Conservation (phyloP, 345 rosid species). For the Hypericum androsaemum region DNA sequence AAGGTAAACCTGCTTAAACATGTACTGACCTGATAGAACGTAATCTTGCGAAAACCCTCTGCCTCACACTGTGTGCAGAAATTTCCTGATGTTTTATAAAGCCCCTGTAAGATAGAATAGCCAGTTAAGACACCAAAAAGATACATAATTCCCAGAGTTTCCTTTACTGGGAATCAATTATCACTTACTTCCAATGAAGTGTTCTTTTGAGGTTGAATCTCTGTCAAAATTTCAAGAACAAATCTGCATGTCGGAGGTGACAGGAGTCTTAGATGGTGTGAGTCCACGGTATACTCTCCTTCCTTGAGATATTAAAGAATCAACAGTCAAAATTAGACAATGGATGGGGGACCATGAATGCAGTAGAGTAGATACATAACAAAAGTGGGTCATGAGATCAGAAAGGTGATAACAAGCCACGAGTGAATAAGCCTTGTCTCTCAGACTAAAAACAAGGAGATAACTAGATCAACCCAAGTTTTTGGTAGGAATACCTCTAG, state of each 20-base stretch:
- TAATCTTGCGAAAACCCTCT: slow-evolving; percentile 90
- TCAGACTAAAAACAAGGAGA: too few species aligned
- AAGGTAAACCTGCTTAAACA: slow-evolving; percentile 9
- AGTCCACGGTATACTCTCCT: slow-evolving; percentile 48
- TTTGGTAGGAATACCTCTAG: slow-evolving; percentile 81
- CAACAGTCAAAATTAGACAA: neutral
- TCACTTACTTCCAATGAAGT: slow-evolving; percentile 72
- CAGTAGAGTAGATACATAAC: slow-evolving; percentile 1
- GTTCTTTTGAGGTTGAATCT: slow-evolving; percentile 81
- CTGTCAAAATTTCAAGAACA: slow-evolving; percentile 66
- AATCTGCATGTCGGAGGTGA: slow-evolving; percentile 63
- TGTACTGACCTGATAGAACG: slow-evolving; percentile 68
- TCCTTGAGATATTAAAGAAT: too few species aligned
- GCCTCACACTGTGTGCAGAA: slow-evolving; percentile 99
- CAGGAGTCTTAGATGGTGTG: slow-evolving; percentile 55
- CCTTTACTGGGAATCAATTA: neutral
- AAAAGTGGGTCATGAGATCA: neutral
- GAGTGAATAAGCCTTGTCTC: neutral
- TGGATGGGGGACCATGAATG: neutral
- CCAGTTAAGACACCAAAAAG: neutral
- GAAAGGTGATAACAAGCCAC: neutral
- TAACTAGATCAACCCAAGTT: too few species aligned
- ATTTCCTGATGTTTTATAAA: slow-evolving; percentile 84
- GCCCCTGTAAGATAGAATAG: slow-evolving; percentile 39
- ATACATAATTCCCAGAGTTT: slow-evolving; percentile 6